Conservation (phyloP, 768 basidiomycete species). For the Udeniomyces megalosporus region DNA sequence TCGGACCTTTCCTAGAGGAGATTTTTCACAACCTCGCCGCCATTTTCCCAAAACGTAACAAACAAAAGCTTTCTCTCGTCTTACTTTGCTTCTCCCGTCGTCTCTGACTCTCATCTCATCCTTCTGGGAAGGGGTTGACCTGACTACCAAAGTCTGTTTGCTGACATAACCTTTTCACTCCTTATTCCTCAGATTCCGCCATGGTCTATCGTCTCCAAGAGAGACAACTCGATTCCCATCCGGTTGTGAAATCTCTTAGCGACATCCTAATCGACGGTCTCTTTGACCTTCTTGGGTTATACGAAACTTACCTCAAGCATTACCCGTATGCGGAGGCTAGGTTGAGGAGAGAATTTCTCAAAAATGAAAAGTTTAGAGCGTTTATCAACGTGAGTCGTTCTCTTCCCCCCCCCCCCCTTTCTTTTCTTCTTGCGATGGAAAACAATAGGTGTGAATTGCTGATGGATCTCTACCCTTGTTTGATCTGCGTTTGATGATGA, state of each 20-base stretch:
- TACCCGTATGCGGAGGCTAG: constrained; percentile 15
- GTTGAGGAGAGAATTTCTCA: constrained; percentile 1
- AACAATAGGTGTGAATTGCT: too few species aligned
- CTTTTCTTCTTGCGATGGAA: neutral
- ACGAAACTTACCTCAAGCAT: constrained; percentile 16
- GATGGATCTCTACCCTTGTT: too few species aligned
- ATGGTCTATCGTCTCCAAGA: constrained; percentile 15
- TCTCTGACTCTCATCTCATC: too few species aligned
- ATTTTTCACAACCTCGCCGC: constrained; percentile 4
- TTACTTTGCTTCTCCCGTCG: neutral
- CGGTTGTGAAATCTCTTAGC: constrained; percentile 1
- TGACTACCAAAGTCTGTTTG: neutral
- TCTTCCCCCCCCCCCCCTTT: neutral
- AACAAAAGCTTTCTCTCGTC: neutral
- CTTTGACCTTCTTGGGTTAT: constrained; percentile 2
- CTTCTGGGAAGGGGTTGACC: too few species aligned
- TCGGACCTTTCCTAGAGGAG: neutral
- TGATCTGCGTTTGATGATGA: too few species aligned
- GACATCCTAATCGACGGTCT: constrained; percentile 11
- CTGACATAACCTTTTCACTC: neutral
- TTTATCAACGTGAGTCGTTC: constrained; percentile 1
- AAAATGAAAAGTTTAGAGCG: neutral
- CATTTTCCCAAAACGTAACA: constrained; percentile 12
- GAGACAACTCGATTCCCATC: constrained; percentile 9
- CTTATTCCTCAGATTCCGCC: neutral